These are phyloP conservation scores for Phytopythium aichiense DNA, from an alignment of 352 stramenopile species.

Conservation along the genomic window DNA sequence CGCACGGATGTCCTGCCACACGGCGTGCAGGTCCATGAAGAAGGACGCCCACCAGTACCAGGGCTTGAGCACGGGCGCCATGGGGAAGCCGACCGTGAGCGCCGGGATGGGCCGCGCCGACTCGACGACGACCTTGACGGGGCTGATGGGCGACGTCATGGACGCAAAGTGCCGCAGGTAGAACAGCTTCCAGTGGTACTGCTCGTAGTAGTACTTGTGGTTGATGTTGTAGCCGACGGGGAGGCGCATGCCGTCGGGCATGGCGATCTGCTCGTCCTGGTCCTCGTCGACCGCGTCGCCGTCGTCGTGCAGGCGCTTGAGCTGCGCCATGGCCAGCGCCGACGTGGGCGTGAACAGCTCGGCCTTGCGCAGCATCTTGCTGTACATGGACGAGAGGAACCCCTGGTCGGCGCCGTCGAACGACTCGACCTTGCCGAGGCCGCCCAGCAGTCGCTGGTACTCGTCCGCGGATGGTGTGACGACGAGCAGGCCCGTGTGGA, in stretches of 20 bases:
- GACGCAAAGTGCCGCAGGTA: slow-evolving; percentile 81
- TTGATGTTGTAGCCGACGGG: slow-evolving; percentile 90
- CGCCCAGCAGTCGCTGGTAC: slow-evolving; percentile 69
- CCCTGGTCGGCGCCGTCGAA: slow-evolving; percentile 84
- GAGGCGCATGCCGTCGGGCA: slow-evolving; percentile 66
- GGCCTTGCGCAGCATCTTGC: slow-evolving; percentile 60
- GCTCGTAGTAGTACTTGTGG: slow-evolving; percentile 89
- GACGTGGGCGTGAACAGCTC: slow-evolving; percentile 65
- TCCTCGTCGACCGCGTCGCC: slow-evolving; percentile 24
- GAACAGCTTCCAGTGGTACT: slow-evolving; percentile 88
- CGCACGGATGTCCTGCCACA: slow-evolving; percentile 84
- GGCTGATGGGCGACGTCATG: slow-evolving; percentile 84
- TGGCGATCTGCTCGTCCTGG: slow-evolving; percentile 30
- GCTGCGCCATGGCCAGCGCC: slow-evolving; percentile 17
- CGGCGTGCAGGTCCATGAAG: slow-evolving; percentile 73
- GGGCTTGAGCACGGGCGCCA: slow-evolving; percentile 84
- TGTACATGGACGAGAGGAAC: slow-evolving; percentile 87
- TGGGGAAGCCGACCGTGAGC: slow-evolving; percentile 81
- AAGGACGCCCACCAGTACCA: slow-evolving; percentile 88
- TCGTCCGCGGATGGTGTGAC: slow-evolving; percentile 69
- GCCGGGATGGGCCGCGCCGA: slow-evolving; percentile 72
- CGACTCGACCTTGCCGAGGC: slow-evolving; percentile 55
- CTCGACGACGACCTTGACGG: slow-evolving; percentile 82
- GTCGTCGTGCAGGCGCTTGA: slow-evolving; percentile 1
- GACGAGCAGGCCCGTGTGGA: slow-evolving; percentile 85